Base-by-base conservation (phyloP, 1,139 yeast genomes). In the Meyerozyma smithsonii region DNA sequence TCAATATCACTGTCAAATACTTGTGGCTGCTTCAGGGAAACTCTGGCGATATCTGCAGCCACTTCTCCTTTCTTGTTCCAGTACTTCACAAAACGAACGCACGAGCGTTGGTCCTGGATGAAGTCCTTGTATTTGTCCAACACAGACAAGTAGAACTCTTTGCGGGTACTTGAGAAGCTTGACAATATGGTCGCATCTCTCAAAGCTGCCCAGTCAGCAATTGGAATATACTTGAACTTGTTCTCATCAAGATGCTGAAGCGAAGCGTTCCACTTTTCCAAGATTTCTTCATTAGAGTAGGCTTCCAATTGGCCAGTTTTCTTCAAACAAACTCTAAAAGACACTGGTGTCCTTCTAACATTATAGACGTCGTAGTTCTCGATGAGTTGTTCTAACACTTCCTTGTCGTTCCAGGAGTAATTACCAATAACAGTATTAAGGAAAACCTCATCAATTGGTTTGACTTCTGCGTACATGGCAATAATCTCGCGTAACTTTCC, bases 201-300 rank as follows among this genome's bases (percentile, higher is more conserved):
- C 44, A 89, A 66, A 1, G 96, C 86, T 37, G 90, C 82, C 92
- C 95, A 86, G 63, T 87, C 95, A 19, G 92, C 94, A 53, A 79
- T 79, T 8, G 95, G 90, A 50, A 81, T 81, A 51, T 80, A 81
- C 28, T 58, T 63, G 59, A 74, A 77, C 6, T 78, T 76, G 40
- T 72, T 70, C 17, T 63, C 58, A 45, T 81, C 87, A 49, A 82
- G 73, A 44, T 70, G 66, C 11, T 55, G 44, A 38, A 84, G 62
- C 33, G 84, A 67, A 40, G 77, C 77, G 46, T 74, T 66, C 89
- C 95, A 87, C 46, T 77, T 68, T 19, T 58, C 53, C 46, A 82
- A 60, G 42, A 85, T 80, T 39, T 77, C 83, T 14, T 63, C 65
- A 37, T 73, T 68, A n/a, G 78, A 57, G 41, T 74, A 77, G 33